phyloP scores from a whole-genome alignment of 805 yeast species.

The Candida ortonii region DNA sequence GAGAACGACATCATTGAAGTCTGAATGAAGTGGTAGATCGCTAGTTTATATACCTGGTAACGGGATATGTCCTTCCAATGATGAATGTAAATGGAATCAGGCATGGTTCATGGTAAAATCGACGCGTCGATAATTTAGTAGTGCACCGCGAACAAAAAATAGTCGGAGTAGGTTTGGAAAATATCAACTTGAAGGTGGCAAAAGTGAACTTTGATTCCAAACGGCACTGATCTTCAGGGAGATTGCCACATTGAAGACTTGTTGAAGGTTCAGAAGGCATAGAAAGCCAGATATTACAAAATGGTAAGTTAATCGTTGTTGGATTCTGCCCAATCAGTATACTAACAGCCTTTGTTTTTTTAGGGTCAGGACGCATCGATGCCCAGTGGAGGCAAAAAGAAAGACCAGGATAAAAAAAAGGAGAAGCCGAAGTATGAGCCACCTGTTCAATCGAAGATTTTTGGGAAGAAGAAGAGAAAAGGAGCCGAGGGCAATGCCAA shows the following conservation, averaged over 20 bases:
- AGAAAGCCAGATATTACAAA: slow-evolving; percentile 5
- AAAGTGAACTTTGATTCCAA: too few relatives aligned
- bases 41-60: background rate
- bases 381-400: slow-evolving; percentile 34
- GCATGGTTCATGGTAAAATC: slow-evolving; percentile 1
- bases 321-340: background rate
- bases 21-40: background rate
- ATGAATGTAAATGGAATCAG: background rate
- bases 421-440: slow-evolving; percentile 98
- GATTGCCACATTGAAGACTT: too few relatives aligned
- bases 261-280: too few relatives aligned
- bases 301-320: slow-evolving; percentile 14
- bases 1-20: slow-evolving; percentile 11
- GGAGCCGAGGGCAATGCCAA: slow-evolving; percentile 76
- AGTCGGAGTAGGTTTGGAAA: too few relatives aligned
- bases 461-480: slow-evolving; percentile 89
- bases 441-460: slow-evolving; percentile 84
- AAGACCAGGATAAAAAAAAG: slow-evolving; percentile 47
- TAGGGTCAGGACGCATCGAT: slow-evolving; percentile 36
- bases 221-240: too few relatives aligned
- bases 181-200: too few relatives aligned
- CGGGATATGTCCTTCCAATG: background rate
- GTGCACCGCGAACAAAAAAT: too few relatives aligned
- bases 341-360: slow-evolving; percentile 10
- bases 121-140: too few relatives aligned